phyloP scores from a whole-genome alignment of 768 basidiomycete genomes.

The Xerocomellus amylosporus region DNA sequence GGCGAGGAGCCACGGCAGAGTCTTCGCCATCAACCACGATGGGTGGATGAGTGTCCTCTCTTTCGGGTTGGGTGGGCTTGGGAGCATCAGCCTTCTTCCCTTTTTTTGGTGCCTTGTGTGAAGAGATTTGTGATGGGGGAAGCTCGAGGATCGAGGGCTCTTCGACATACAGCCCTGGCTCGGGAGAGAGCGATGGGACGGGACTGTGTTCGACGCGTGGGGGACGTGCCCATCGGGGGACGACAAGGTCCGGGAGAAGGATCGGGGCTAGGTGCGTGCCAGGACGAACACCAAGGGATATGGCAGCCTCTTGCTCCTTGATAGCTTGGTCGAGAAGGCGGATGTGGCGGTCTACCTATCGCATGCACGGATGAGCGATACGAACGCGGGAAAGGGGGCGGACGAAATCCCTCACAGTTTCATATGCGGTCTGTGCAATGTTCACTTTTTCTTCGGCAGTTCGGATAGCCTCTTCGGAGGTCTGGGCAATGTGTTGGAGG shows the following conservation, averaged over 20 bases:
- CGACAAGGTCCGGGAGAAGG: conserved; percentile 59
- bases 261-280: conserved; percentile 54
- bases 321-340: conserved; percentile 76
- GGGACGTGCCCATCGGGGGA: conserved; percentile 52
- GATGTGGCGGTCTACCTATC: conserved; percentile 76
- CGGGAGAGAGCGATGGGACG: conserved; percentile 35
- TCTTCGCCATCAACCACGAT: conserved; percentile 10
- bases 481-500: conserved; percentile 55
- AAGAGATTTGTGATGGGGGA: conserved; percentile 5
- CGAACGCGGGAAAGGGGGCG: background rate
- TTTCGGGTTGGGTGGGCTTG: conserved; percentile 16
- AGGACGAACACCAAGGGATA: conserved; percentile 50
- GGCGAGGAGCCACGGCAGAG: conserved; percentile 8
- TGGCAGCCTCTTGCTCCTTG: conserved; percentile 54
- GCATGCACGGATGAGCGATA: background rate
- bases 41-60: conserved; percentile 14
- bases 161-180: conserved; percentile 21
- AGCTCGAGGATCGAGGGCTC: conserved; percentile 11
- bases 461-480: conserved; percentile 58
- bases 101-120: conserved; percentile 22
- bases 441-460: conserved; percentile 77
- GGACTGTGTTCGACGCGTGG: conserved; percentile 44
- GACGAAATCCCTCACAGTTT: conserved; percentile 50
- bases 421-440: conserved; percentile 65
- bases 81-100: conserved; percentile 19